Evolutionary conservation across 148 eudicot genomes (phyloP), one percentile per base, ranked within the genome.

Genomic region (Cornus kousa): DNA sequence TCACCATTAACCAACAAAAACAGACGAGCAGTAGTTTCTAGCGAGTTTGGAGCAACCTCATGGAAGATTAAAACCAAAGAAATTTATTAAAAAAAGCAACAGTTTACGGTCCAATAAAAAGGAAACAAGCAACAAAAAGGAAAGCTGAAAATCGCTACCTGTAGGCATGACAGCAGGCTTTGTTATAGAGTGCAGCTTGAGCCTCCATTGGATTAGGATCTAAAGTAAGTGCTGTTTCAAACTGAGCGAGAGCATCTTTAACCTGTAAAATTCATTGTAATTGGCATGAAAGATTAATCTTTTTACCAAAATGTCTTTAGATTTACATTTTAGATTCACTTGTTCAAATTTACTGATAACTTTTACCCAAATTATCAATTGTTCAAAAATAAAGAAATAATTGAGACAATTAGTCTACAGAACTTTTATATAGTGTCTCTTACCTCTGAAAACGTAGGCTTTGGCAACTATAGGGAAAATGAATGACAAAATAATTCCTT

Each of bases 151-250:
- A 73, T 64, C 7, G 55, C 74, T 83, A 96, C 99, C 99, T 92
- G 83, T 91, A 97, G 71, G 98, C 98, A 87, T 94, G 98, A 76
- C 99, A 97, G 53, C 99, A 97, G 33, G 99, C 99, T 88, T 97
- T 97, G 86, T 97, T 97, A 86, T 97, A 97, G n/a, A 91, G 82
- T 74, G 99, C 99, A 70, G 99, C 99, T 92, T 97, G 99, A 87
- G 99, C 89, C 83, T 97, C 99, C 82, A 91, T 79, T 57, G 89
- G 88, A 82, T 91, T 97, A 67, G 99, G 99, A 82, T 85, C 84
- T 71, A 91, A 80, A 78, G 91, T 88, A 72, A 97, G 97, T 57
- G 99, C 99, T 35, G 83, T 88, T 69, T 97, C 97, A 82, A 97
- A 97, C 83, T 92, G 94, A 37, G 62, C 74, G 2, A 97, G 92